Base-by-base conservation (phyloP, 1,284 basidiomycete genomes). In the Coniophora puteana region DNA sequence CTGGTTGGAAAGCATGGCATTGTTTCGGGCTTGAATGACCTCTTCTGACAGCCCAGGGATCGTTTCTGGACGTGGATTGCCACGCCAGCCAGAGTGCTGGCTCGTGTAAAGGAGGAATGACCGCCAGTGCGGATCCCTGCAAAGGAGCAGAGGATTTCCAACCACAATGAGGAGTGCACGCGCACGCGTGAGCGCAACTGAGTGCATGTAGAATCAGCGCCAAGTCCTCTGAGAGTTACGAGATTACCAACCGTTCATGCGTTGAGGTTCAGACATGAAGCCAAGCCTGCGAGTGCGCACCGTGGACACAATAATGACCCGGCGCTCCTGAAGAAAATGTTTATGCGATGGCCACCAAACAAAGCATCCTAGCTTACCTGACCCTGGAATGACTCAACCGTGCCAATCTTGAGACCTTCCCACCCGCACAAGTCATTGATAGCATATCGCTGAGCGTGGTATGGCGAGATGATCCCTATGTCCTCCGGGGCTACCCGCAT, bases 331-430 rank as follows among this genome's bases (percentile, higher is more conserved):
- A 18, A 33, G n/a, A 3, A 3, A 35, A 3, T 12, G 5, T 41
- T 18, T 14, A 38, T 14, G 25, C 16, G 36, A 35, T 11, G 22
- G 12, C 16, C 20, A 28, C 22, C 25, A 17, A 11, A 4, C 16
- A n/a, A 7, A 37, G 3, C 23, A 20, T 7, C 32, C 23, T n/a
- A 34, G 18, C 64, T 26, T 43, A 78, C 78, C 59, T 80, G 77
- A 6, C 80, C 80, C 55, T 83, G 80, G 58, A 81, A 83, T 44
- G 80, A 75, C 55, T 83, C 80, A 2, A 80, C 78, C 40, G 71
- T 77, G n/a, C 78, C 80, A 14, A 81, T 74, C 42, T 76, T 80
- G 46, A 79, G 65, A 4, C 61, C 68, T 64, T 54, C 32, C 43
- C 35, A 49, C 6, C 44, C 40, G 32, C 62, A 53, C 26, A 54